phyloP scores from a whole-genome alignment of 306 rosid species.

The Pyrus pyrifolia region DNA sequence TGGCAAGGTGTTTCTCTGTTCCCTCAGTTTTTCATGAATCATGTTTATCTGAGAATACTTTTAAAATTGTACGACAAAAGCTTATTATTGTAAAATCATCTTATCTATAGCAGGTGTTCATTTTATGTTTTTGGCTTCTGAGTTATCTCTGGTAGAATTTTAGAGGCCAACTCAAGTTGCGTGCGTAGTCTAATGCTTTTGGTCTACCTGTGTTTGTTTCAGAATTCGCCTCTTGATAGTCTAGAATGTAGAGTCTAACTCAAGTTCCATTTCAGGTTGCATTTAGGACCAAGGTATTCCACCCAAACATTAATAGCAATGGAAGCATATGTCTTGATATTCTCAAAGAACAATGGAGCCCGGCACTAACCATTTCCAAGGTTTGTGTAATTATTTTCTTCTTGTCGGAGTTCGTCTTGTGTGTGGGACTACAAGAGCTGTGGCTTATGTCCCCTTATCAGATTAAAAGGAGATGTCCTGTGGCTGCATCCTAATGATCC shows the following conservation, averaged over 20 bases:
- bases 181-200: background rate
- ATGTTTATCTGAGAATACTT: background rate
- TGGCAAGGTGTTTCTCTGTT: background rate
- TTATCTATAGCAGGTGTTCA: background rate
- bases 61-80: background rate
- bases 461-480: background rate
- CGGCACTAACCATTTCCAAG: conserved; percentile 81
- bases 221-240: background rate
- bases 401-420: background rate
- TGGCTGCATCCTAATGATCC: background rate
- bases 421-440: background rate
- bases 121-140: background rate
- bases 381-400: conserved; percentile 24
- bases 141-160: background rate
- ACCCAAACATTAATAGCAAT: conserved; percentile 82
- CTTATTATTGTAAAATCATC: background rate
- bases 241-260: background rate
- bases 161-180: background rate
- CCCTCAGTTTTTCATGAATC: background rate
- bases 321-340: conserved; percentile 89
- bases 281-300: conserved; percentile 91
- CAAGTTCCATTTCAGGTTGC: conserved; percentile 52
- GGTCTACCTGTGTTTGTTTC: background rate
- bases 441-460: background rate
- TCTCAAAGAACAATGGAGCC: conserved; percentile 93